phyloP scores from a whole-genome alignment of 1,139 yeast species.

The Pichia cactophila region DNA sequence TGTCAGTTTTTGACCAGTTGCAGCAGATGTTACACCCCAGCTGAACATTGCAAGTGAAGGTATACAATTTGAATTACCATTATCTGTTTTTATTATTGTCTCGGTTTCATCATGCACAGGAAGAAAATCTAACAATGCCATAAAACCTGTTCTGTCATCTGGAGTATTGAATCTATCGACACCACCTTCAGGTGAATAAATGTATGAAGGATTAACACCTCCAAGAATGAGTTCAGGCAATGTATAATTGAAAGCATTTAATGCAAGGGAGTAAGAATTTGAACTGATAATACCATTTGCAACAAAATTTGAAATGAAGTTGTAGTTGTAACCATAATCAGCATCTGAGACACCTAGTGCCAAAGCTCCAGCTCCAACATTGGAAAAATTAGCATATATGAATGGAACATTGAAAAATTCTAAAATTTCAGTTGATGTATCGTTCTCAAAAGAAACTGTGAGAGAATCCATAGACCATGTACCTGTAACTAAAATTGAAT shows the following conservation, averaged over 20 bases:
- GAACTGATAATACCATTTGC: slow-evolving; percentile 33
- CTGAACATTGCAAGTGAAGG: slow-evolving; percentile 57
- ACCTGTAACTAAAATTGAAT: slow-evolving; percentile 19
- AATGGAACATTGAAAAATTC: slow-evolving; percentile 25
- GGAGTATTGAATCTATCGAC: slow-evolving; percentile 33
- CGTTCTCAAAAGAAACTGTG: neutral
- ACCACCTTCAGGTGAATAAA: slow-evolving; percentile 28
- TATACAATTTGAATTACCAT: slow-evolving; percentile 28
- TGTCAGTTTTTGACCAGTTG: slow-evolving; percentile 34
- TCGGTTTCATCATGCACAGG: slow-evolving; percentile 32
- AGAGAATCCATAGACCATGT: slow-evolving; percentile 21
- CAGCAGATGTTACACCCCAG: slow-evolving; percentile 40
- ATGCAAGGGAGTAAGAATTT: slow-evolving; percentile 51
- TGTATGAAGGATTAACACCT: slow-evolving; percentile 43
- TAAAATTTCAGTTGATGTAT: neutral
- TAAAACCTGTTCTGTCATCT: slow-evolving; percentile 6
- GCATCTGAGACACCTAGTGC: slow-evolving; percentile 42
- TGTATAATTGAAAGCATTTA: slow-evolving; percentile 27
- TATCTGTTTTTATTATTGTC: slow-evolving; percentile 12
- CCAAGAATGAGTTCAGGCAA: slow-evolving; percentile 45
- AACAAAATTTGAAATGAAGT: slow-evolving; percentile 35
- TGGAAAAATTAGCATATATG: slow-evolving; percentile 33
- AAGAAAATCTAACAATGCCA: slow-evolving; percentile 36
- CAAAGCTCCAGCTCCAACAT: slow-evolving; percentile 44
- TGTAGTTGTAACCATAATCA: slow-evolving; percentile 2